Evolutionary conservation across 2,329 filamentous ascomycete species (phyloP), one percentile per base, ranked within the genome.

Genomic region (Pseudocercospora crystallina): DNA sequence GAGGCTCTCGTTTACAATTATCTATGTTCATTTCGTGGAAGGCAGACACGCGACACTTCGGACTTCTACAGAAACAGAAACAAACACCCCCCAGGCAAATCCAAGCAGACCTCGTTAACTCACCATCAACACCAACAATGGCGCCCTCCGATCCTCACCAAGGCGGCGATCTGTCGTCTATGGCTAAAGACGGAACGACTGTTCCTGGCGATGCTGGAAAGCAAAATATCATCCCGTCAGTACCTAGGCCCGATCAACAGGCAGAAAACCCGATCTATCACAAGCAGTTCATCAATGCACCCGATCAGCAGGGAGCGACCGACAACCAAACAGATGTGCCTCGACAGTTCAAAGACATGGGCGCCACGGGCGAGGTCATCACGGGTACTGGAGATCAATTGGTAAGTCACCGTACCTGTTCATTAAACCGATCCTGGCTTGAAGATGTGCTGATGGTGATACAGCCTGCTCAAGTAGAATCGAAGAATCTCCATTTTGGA

Each of bases 311-410:
- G n/a, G 65, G 68, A 13, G 76, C 75, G 0, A 76, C 73, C 7
- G 73, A 76, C 51, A 80, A 80, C 52, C 61, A 69, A 7, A 73
- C 69, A 30, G 75, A 79, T 40, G 72, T 80, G 50, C 73, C 78
- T 3, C 62, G 67, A 33, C 55, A 59, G 8, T 47, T 58, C 36
- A 58, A 56, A 33, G 69, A 71, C 52, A 61, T 59, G 3, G 68
- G 67, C 9, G 56, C 59, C 2, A 70, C 68, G 2, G 66, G 59
- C 3, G 69, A 70, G 29, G 63, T 71, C 14, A 54, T 68, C 12
- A 69, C 67, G 4, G 71, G 63, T 12, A 66, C 54, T 8, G 69
- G 67, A 7, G 65, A 70, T 35, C 61, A 67, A 49, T 30, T 71
- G 33, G 39, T 30, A 43, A 10, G 12, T n/a, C 7, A 3, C 20